These are phyloP conservation scores for Cladochytrium tenue DNA, from an alignment of 371 early-diverging fungal genomes.

Conservation along the genomic window DNA sequence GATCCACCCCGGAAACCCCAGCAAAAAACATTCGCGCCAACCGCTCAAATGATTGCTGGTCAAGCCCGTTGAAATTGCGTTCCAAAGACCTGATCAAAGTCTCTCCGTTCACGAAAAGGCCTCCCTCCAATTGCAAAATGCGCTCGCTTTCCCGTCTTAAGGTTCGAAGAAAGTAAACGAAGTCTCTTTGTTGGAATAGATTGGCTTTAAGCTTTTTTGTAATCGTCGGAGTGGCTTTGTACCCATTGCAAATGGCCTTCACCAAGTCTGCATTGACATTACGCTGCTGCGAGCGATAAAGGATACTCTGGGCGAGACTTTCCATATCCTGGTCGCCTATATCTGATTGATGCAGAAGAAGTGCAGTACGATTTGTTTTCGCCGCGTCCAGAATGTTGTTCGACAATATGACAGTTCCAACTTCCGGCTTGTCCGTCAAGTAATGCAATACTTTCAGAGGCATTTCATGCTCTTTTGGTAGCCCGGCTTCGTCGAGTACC, in stretches of 20 bases:
- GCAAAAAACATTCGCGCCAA: neutral
- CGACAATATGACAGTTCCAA: neutral
- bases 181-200: neutral
- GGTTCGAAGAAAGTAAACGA: neutral
- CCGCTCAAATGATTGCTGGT: neutral
- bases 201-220: neutral
- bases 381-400: constrained; percentile 1
- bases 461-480: neutral
- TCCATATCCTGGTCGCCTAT: neutral
- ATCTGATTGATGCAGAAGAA: neutral
- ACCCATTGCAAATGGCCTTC: neutral
- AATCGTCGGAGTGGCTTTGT: neutral
- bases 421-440: neutral
- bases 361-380: neutral
- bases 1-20: neutral
- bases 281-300: neutral
- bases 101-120: neutral
- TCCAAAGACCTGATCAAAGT: no score
- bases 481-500: neutral
- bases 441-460: neutral
- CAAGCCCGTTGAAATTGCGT: neutral
- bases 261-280: neutral
- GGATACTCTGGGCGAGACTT: neutral
- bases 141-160: neutral
- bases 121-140: neutral